Conservation (phyloP, 805 yeast genomes). For the Isabelozyma heimii region DNA sequence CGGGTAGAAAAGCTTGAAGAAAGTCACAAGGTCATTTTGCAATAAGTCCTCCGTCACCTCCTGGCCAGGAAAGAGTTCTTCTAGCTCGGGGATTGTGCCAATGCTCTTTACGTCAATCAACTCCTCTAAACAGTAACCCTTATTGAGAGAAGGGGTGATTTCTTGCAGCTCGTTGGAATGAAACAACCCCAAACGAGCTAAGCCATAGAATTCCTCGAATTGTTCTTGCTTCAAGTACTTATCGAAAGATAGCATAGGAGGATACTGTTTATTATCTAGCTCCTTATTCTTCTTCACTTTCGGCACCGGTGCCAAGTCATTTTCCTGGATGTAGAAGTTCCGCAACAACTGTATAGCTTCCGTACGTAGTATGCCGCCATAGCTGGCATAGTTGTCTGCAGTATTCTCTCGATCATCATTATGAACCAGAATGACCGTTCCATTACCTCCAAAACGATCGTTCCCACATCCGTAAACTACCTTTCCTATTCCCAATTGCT, state of each 20-base stretch:
- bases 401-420: slow-evolving; percentile 12
- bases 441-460: slow-evolving; percentile 96
- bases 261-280: slow-evolving; percentile 55
- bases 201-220: slow-evolving; percentile 52
- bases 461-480: slow-evolving; percentile 93
- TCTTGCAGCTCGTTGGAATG: slow-evolving; percentile 12
- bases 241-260: slow-evolving; percentile 53
- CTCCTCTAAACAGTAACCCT: slow-evolving; percentile 19
- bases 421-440: slow-evolving; percentile 66
- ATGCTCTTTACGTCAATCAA: slow-evolving; percentile 10
- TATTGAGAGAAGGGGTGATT: slow-evolving; percentile 19
- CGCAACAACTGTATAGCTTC: slow-evolving; percentile 84
- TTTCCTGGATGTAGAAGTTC: slow-evolving; percentile 81
- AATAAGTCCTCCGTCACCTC: slow-evolving; percentile 5
- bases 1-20: slow-evolving; percentile 24
- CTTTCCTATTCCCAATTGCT: slow-evolving; percentile 69
- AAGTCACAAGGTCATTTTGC: slow-evolving; percentile 15
- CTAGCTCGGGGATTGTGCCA: slow-evolving; percentile 8
- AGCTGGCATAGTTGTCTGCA: slow-evolving; percentile 45
- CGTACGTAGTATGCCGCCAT: slow-evolving; percentile 75
- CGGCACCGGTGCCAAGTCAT: slow-evolving; percentile 81
- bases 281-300: slow-evolving; percentile 68
- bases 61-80: slow-evolving; percentile 3
- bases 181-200: slow-evolving; percentile 2
- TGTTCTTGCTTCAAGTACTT: slow-evolving; percentile 50